phyloP scores from a whole-genome alignment of 441 rosid species.

The Corymbia citriodora region DNA sequence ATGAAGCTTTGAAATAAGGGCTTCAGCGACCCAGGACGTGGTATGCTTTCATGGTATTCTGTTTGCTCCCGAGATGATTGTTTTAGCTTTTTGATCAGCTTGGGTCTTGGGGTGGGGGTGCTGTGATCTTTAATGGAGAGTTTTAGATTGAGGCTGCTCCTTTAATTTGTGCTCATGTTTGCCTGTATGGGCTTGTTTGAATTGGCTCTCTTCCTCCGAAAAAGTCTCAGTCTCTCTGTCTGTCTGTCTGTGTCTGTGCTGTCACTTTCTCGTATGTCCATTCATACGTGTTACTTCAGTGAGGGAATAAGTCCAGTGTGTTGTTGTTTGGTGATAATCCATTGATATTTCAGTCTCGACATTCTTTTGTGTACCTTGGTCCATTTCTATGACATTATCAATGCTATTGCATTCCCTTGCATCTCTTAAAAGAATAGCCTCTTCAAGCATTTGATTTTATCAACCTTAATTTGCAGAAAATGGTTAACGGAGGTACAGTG shows the following conservation, averaged over 20 bases:
- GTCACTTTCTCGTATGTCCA: not conserved
- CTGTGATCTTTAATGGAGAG: not conserved
- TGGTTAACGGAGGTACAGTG: conserved; percentile 94
- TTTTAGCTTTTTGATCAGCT: not conserved
- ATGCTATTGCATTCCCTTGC: not conserved
- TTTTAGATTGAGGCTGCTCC: not conserved
- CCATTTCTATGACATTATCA: not conserved
- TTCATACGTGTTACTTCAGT: not conserved
- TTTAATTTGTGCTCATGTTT: not conserved
- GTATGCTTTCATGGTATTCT: not conserved
- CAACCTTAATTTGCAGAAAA: conserved; percentile 53
- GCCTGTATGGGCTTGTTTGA: not conserved
- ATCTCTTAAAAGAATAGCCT: not conserved
- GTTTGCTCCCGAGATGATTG: not conserved
- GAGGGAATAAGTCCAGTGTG: not conserved
- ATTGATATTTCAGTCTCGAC: not conserved
- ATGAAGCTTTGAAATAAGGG: not conserved
- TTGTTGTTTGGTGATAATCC: not conserved
- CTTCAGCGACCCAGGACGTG: not conserved
- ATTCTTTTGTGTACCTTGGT: not conserved
- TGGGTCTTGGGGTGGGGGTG: not conserved
- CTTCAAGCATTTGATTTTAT: not conserved
- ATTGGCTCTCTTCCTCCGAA: not conserved
- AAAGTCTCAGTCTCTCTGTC: not conserved
- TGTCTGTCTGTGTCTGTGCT: not conserved